phyloP scores from a whole-genome alignment of 345 rosid species.

The Pistacia vera region DNA sequence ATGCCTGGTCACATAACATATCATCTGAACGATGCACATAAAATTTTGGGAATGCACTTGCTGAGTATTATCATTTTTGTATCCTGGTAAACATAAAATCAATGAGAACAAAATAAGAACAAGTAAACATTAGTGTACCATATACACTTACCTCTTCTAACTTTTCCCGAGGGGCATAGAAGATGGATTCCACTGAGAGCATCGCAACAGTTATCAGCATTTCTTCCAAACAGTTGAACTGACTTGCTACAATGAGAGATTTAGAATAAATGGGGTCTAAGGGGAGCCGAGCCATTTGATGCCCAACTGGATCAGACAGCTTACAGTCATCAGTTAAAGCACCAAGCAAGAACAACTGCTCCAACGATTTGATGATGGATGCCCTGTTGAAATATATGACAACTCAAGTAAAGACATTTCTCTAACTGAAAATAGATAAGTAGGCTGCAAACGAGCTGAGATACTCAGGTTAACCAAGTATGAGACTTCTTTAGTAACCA shows the following conservation, averaged over 20 bases:
- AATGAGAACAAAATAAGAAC: conserved; percentile 12
- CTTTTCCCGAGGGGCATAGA: conserved; percentile 79
- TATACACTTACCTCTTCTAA: conserved; percentile 60
- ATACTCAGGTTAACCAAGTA: neutral
- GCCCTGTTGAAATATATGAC: conserved; percentile 53
- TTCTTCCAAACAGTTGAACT: conserved; percentile 89
- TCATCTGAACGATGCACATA: neutral
- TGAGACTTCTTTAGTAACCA: neutral
- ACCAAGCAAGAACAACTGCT: conserved; percentile 75
- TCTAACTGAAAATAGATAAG: neutral
- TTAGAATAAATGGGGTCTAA: conserved; percentile 85
- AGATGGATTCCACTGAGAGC: conserved; percentile 90
- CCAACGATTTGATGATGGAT: conserved; percentile 77
- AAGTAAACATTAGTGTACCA: neutral
- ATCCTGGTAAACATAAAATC: neutral
- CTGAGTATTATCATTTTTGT: neutral
- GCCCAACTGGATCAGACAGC: conserved; percentile 76
- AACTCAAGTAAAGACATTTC: conserved; percentile 11
- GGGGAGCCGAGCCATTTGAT: conserved; percentile 94
- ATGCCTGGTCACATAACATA: neutral
- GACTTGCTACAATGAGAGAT: conserved; percentile 80
- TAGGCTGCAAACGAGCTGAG: neutral
- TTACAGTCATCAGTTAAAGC: conserved; percentile 89
- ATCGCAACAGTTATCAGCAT: conserved; percentile 90
- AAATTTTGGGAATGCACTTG: neutral